Evolutionary conservation across 805 yeast genomes (phyloP).

Genomic region (Metschnikowia sp.): DNA sequence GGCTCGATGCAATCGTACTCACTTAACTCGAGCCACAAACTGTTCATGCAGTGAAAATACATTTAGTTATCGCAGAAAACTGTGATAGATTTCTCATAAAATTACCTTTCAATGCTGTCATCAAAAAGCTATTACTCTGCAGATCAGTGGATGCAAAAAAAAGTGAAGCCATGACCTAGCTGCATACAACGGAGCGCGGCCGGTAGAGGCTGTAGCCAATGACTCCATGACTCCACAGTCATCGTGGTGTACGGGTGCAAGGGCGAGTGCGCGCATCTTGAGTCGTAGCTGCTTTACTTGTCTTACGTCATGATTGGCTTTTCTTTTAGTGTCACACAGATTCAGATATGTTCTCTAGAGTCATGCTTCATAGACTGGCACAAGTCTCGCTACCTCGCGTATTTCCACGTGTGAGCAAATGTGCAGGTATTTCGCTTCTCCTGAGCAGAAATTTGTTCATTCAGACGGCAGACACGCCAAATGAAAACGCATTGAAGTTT

Average conservation of each 20-base stretch:
- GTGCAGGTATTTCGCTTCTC: neutral
- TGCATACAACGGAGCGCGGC: neutral
- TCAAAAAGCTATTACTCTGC: too few species aligned
- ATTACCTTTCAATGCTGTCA: too few species aligned
- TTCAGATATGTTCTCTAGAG: constrained; percentile 1
- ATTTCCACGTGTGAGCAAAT: neutral
- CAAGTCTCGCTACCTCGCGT: neutral
- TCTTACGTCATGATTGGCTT: neutral
- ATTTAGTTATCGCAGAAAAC: too few species aligned
- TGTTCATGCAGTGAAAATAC: too few species aligned
- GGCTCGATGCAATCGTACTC: too few species aligned
- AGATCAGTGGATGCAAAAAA: too few species aligned
- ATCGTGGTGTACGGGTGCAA: constrained; percentile 6
- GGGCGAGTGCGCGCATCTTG: neutral
- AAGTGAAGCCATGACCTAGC: too few species aligned
- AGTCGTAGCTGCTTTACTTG: neutral
- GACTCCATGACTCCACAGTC: neutral
- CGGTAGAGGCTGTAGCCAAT: neutral
- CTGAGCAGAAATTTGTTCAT: constrained; percentile 46
- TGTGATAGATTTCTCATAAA: too few species aligned
- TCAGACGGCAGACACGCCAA: constrained; percentile 83
- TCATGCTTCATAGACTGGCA: neutral
- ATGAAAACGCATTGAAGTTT: constrained; percentile 81
- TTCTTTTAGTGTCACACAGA: neutral
- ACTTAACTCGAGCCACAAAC: too few species aligned